These are phyloP conservation scores for Ophiostoma sp. DNA, from an alignment of 2,329 filamentous ascomycete genomes.

Conservation along the genomic window DNA sequence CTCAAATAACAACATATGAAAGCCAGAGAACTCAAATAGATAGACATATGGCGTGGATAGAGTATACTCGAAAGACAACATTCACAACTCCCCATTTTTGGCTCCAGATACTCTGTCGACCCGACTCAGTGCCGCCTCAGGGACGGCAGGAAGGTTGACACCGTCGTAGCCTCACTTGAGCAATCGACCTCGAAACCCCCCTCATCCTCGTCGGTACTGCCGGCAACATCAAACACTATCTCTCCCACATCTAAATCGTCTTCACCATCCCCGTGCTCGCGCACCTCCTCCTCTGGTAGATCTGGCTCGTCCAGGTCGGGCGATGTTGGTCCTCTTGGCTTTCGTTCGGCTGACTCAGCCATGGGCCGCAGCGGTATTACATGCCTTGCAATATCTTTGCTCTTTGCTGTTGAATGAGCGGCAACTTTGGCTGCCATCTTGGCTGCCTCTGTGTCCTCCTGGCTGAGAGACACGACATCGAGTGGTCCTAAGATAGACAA, in stretches of 20 bases:
- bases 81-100: too few species aligned
- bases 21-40: too few species aligned
- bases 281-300: background rate
- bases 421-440: background rate
- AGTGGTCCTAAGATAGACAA: conserved; percentile 22
- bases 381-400: background rate
- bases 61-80: too few species aligned
- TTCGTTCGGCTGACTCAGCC: background rate
- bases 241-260: background rate
- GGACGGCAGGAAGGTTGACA: background rate
- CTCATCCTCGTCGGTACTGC: background rate
- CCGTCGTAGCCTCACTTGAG: too few species aligned
- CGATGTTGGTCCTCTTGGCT: too few species aligned
- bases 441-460: conserved; percentile 8
- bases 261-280: background rate
- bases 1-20: too few species aligned
- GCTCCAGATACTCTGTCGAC: too few species aligned
- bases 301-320: background rate
- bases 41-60: too few species aligned
- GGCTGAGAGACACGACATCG: conserved; percentile 20
- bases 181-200: background rate
- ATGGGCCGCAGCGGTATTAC: conserved; percentile 16
- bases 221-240: background rate
- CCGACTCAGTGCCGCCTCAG: background rate
- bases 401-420: background rate